Base-by-base conservation (phyloP, 805 yeast genomes). In the Wickerhamomyces chaumierensis region DNA sequence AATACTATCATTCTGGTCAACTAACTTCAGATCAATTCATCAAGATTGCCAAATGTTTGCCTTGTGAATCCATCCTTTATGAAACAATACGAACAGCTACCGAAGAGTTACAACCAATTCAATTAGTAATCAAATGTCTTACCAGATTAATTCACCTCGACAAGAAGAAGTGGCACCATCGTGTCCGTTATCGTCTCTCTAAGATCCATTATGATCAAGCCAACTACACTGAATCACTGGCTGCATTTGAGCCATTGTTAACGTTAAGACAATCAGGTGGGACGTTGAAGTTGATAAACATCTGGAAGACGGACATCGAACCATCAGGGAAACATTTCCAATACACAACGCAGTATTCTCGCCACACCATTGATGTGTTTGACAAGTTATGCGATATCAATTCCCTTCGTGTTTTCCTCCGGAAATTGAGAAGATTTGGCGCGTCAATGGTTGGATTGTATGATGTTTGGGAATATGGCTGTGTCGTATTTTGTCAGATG, bases 281-380 rank as follows among this genome's bases (percentile, higher is more conserved):
- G 14, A 74, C 76, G 33, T 82, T 86, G 51, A 75, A 80, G 11
- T 67, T 92, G 31, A 75, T 88, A 1, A 81, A 75, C 46, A 83
- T 92, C 41, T 92, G 98, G 97, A 86, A 86, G 48, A 94, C 96
- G 0, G 95, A 87, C 36, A 57, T 68, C 48, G 98, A 94, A 56
- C 61, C 94, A 17, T 92, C 96, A 0, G 99, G 99, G 0, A 85
- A 83, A 48, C 96, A 90, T 58, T 90, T 87, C 55, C 75, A 75
- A 11, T 86, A 81, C 58, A 79, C 81, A 25, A 70, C 66, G 45
- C 74, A 77, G 39, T 90, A 92, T 52, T 71, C 84, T 18, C 55
- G 62, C 35, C 81, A 79, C 51, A 78, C 69, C 48, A 69, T 81
- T 35, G 71, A 70, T 18, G 51, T 88, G 18, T 56, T 84, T 18